These are phyloP conservation scores for Hanseniaspora pseudoguilliermondii DNA, from an alignment of 805 yeast species.

Conservation along the genomic window DNA sequence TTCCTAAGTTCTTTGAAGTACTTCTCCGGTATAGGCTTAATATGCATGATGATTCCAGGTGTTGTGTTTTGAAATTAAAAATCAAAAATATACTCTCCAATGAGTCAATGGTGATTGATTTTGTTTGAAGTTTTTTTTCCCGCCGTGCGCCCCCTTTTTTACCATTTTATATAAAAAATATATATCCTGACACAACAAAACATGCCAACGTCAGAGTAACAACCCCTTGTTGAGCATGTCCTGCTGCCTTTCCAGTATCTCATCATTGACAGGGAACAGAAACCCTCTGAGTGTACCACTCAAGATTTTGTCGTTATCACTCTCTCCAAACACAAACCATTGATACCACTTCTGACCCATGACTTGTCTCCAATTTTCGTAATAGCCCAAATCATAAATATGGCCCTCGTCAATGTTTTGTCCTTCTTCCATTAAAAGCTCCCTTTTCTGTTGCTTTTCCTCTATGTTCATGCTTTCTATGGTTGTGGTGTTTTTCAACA, in stretches of 20 bases:
- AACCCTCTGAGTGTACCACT: constrained; percentile 36
- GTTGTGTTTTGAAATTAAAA: background rate
- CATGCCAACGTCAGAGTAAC: constrained; percentile 15
- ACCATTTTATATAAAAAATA: too few relatives aligned
- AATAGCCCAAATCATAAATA: constrained; percentile 62
- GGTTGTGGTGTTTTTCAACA: constrained; percentile 60
- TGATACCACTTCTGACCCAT: constrained; percentile 58
- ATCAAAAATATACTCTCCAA: background rate
- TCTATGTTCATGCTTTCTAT: constrained; percentile 56
- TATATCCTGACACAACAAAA: background rate
- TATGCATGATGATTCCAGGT: background rate
- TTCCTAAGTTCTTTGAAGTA: background rate
- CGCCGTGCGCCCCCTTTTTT: too few relatives aligned
- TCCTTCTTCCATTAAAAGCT: constrained; percentile 24
- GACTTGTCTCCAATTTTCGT: constrained; percentile 48
- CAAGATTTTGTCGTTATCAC: constrained; percentile 18
- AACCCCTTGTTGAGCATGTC: constrained; percentile 23
- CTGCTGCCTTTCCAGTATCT: constrained; percentile 21
- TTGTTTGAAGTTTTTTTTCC: too few relatives aligned
- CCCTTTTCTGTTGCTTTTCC: constrained; percentile 33
- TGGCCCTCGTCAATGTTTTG: constrained; percentile 29
- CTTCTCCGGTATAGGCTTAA: background rate
- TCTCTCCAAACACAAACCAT: constrained; percentile 58
- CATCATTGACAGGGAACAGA: constrained; percentile 37
- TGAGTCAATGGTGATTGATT: too few relatives aligned